These are phyloP conservation scores for Fusarium pininemorale DNA, from an alignment of 2,329 filamentous ascomycete species.

Conservation along the genomic window DNA sequence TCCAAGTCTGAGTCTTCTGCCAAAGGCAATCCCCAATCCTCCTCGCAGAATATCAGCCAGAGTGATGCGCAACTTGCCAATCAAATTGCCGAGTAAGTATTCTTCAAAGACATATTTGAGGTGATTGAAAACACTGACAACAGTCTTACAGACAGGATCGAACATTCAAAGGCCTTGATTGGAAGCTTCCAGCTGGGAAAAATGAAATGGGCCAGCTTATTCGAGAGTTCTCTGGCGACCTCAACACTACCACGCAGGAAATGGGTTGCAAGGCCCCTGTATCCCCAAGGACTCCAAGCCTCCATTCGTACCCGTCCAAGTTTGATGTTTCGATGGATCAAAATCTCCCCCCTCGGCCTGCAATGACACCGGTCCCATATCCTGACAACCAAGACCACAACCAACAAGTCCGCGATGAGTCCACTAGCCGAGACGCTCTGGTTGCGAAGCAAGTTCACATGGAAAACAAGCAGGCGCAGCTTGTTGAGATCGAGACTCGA, in stretches of 20 bases:
- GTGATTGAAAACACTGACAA: background rate
- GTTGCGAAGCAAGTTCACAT: background rate
- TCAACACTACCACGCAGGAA: background rate
- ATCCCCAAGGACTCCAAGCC: background rate
- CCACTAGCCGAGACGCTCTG: background rate
- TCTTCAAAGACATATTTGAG: background rate
- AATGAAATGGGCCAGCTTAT: slow-evolving; percentile 8
- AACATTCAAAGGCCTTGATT: slow-evolving; percentile 5
- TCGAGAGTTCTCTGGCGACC: background rate
- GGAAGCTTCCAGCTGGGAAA: slow-evolving; percentile 5
- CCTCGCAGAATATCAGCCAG: background rate
- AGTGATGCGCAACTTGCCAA: background rate
- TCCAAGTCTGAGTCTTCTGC: background rate
- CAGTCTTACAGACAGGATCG: background rate
- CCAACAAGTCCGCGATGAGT: background rate
- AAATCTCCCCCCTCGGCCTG: background rate
- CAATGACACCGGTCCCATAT: background rate
- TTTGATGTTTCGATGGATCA: slow-evolving; percentile 45
- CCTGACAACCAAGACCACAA: background rate
- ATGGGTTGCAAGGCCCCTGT: too few relatives aligned
- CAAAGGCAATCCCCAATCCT: background rate
- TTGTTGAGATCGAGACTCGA: background rate
- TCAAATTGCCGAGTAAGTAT: slow-evolving; percentile 6
- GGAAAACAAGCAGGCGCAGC: background rate
- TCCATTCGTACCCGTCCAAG: slow-evolving; percentile 8